Percentiles rank a stretch among this genome's conserved stretches.
phyloP scores from a whole-genome alignment of 2,329 filamentous ascomycete species.

The Cladophialophora bantiana region DNA sequence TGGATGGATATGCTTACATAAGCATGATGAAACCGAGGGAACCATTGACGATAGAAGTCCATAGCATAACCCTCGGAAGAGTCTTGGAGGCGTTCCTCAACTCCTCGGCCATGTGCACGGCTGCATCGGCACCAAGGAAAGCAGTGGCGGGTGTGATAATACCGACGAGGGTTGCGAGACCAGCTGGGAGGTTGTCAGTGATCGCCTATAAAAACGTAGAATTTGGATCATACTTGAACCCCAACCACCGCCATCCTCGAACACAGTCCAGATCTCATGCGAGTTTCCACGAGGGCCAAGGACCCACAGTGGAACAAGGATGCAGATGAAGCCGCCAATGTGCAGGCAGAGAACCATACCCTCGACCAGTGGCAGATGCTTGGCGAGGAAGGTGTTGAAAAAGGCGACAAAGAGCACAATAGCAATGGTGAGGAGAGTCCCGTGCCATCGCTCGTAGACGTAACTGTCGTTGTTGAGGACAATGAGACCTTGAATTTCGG shows the following conservation, averaged over 20 bases:
- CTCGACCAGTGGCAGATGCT: constrained; percentile 46
- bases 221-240: constrained; percentile 17
- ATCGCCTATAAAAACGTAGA: background rate
- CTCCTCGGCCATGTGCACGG: constrained; percentile 49
- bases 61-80: constrained; percentile 49
- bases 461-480: constrained; percentile 43
- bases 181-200: constrained; percentile 36
- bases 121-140: constrained; percentile 52
- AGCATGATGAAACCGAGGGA: constrained; percentile 48
- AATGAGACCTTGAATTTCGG: constrained; percentile 47
- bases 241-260: constrained; percentile 54
- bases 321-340: constrained; percentile 45
- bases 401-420: constrained; percentile 40
- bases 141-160: constrained; percentile 50
- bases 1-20: constrained; percentile 34
- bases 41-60: constrained; percentile 47
- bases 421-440: constrained; percentile 43
- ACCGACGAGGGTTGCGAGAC: constrained; percentile 53
- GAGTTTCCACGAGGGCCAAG: constrained; percentile 46
- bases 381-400: constrained; percentile 43
- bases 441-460: constrained; percentile 44
- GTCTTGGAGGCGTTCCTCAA: constrained; percentile 47
- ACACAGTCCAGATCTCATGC: constrained; percentile 55
- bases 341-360: constrained; percentile 45
- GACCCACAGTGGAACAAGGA: constrained; percentile 46